Percentiles rank a stretch among this genome's conserved stretches.
These are phyloP conservation scores for Uronychia setigera DNA, from an alignment of 73 alveolate genomes.

Conservation along the genomic window DNA sequence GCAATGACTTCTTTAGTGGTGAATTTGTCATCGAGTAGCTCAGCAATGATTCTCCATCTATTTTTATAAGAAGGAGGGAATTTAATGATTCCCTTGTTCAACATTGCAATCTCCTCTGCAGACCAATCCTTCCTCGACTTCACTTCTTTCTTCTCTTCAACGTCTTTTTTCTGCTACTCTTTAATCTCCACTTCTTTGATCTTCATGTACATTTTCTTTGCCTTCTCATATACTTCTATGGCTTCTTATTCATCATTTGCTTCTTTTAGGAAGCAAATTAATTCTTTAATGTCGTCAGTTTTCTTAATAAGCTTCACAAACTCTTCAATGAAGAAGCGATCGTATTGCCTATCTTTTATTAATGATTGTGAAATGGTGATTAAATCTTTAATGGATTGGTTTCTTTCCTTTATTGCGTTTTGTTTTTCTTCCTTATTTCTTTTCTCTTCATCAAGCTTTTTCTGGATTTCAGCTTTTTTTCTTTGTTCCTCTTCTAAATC, in stretches of 20 bases:
- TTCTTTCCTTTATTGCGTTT: slow-evolving; percentile 59
- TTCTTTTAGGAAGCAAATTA: slow-evolving; percentile 38
- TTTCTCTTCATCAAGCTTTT: slow-evolving; percentile 70
- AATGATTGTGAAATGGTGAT: slow-evolving; percentile 39
- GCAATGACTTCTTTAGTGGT: slow-evolving; percentile 75
- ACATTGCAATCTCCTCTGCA: slow-evolving; percentile 71
- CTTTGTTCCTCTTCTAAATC: slow-evolving; percentile 64
- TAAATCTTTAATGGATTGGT: slow-evolving; percentile 53
- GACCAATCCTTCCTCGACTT: slow-evolving; percentile 73
- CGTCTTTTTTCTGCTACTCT: slow-evolving; percentile 59
- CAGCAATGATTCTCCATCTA: slow-evolving; percentile 86
- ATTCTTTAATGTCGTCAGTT: slow-evolving; percentile 49
- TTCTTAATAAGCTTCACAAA: slow-evolving; percentile 62
- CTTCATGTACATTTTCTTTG: background rate
- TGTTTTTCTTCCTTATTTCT: slow-evolving; percentile 48
- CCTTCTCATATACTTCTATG: slow-evolving; percentile 18
- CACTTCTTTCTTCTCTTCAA: slow-evolving; percentile 58
- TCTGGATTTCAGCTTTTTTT: slow-evolving; percentile 46
- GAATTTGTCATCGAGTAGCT: slow-evolving; percentile 63
- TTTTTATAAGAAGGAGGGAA: slow-evolving; percentile 79
- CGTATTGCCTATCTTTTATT: slow-evolving; percentile 68
- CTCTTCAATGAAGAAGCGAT: slow-evolving; percentile 71
- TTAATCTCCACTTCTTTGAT: background rate
- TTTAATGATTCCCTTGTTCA: slow-evolving; percentile 77
- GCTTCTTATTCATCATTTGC: slow-evolving; percentile 28